Conservation (phyloP, 768 basidiomycete species). For the Suillus plorans region DNA sequence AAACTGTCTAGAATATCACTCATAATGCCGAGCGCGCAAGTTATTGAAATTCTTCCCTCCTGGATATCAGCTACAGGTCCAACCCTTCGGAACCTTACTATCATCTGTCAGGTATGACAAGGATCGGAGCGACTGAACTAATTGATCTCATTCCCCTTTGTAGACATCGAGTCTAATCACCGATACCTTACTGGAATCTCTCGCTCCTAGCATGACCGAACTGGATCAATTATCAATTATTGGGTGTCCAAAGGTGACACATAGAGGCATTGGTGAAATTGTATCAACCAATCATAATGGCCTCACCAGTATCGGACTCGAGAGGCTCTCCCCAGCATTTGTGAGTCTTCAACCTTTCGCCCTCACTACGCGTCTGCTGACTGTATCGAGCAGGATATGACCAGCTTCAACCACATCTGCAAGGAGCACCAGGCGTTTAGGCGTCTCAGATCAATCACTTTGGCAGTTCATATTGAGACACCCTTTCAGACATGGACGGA, state of each 20-base stretch:
- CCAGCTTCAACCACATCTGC: slow-evolving; percentile 42
- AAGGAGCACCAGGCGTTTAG: slow-evolving; percentile 34
- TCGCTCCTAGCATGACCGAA: slow-evolving; percentile 49
- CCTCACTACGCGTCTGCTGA: slow-evolving; percentile 2
- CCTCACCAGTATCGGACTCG: slow-evolving; percentile 55
- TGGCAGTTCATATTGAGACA: slow-evolving; percentile 45
- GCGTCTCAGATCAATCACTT: slow-evolving; percentile 54
- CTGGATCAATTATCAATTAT: slow-evolving; percentile 60
- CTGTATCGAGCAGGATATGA: slow-evolving; percentile 48
- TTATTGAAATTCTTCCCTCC: slow-evolving; percentile 46
- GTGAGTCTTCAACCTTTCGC: slow-evolving; percentile 38
- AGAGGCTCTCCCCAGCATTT: slow-evolving; percentile 60
- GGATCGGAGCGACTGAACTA: not conserved
- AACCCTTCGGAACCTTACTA: slow-evolving; percentile 54
- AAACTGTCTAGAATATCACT: slow-evolving; percentile 56
- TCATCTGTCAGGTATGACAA: slow-evolving; percentile 65
- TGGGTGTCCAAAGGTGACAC: slow-evolving; percentile 70
- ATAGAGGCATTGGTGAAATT: slow-evolving; percentile 54
- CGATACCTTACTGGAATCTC: slow-evolving; percentile 48
- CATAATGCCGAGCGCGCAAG: slow-evolving; percentile 69
- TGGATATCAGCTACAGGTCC: slow-evolving; percentile 50
- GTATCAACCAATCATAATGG: slow-evolving; percentile 45
- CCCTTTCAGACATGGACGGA: slow-evolving; percentile 45
- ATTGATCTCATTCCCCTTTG: not conserved
- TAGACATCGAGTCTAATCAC: slow-evolving; percentile 61